These are phyloP conservation scores for Austroboletus olivaceoglutinosus DNA, from an alignment of 1,284 basidiomycete genomes.

Conservation along the genomic window DNA sequence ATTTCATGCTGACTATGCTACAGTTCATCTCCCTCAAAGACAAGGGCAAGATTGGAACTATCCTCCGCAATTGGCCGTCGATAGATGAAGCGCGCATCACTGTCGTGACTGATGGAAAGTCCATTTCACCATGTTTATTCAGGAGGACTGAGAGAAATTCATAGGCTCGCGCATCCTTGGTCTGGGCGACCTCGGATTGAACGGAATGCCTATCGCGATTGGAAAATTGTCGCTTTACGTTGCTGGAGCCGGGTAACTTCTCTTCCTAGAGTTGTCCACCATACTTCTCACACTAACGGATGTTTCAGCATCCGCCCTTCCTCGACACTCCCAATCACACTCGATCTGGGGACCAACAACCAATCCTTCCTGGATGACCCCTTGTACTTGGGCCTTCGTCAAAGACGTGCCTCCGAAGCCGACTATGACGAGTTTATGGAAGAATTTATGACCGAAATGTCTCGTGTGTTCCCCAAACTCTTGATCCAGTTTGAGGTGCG, in stretches of 20 bases:
- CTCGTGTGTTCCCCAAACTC: constrained; percentile 73
- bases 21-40: constrained; percentile 86
- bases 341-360: constrained; percentile 89
- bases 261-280: not conserved
- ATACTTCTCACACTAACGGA: constrained; percentile 3
- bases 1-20: constrained; percentile 2
- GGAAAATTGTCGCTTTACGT: constrained; percentile 93
- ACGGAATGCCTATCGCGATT: constrained; percentile 92
- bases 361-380: constrained; percentile 82
- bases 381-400: constrained; percentile 84
- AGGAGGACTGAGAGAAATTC: not conserved
- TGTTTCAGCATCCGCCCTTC: constrained; percentile 72
- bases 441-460: constrained; percentile 87
- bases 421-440: constrained; percentile 86
- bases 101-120: constrained; percentile 83
- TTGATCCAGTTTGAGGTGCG: constrained; percentile 86
- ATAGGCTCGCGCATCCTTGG: constrained; percentile 86
- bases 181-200: constrained; percentile 84
- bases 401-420: constrained; percentile 62
- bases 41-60: constrained; percentile 72
- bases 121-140: not conserved
- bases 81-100: constrained; percentile 74
- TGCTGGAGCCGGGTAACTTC: constrained; percentile 74
- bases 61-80: constrained; percentile 77
- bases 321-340: constrained; percentile 82